phyloP scores from a whole-genome alignment of 2,329 filamentous ascomycete genomes.

The Purpureocillium lavendulum region DNA sequence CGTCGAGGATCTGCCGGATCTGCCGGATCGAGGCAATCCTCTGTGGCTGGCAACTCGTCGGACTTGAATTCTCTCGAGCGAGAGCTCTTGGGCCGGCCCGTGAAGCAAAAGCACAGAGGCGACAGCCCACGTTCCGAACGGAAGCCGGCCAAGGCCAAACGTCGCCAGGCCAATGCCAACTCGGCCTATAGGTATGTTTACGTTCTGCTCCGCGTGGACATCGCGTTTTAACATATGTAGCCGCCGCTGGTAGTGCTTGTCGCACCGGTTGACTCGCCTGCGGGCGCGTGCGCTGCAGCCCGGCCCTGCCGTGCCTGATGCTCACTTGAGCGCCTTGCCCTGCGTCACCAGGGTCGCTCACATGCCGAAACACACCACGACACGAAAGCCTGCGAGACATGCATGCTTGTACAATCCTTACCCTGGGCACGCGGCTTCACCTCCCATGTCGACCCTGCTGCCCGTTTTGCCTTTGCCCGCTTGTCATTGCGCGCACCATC shows the following conservation, averaged over 20 bases:
- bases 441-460: too few species aligned
- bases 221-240: not conserved
- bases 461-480: too few species aligned
- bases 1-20: slow-evolving; percentile 13
- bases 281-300: too few species aligned
- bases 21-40: slow-evolving; percentile 19
- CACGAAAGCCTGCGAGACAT: too few species aligned
- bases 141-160: slow-evolving; percentile 15
- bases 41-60: slow-evolving; percentile 22
- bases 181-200: slow-evolving; percentile 26
- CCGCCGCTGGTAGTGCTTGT: too few species aligned
- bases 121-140: slow-evolving; percentile 12
- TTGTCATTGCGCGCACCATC: not conserved
- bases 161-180: slow-evolving; percentile 25
- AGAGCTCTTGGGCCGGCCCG: slow-evolving; percentile 25
- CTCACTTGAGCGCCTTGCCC: too few species aligned
- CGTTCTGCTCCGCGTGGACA: not conserved
- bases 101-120: slow-evolving; percentile 19
- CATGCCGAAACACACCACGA: too few species aligned
- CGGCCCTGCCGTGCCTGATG: too few species aligned
- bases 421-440: not conserved
- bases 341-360: too few species aligned
- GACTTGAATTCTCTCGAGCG: slow-evolving; percentile 29
- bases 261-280: too few species aligned
- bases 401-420: slow-evolving; percentile 9